A percentile compares a stretch with the other conserved stretches of the same genome.
These are phyloP conservation scores for Xylaria acuta DNA, from an alignment of 495 filamentous ascomycete genomes.

Conservation along the genomic window DNA sequence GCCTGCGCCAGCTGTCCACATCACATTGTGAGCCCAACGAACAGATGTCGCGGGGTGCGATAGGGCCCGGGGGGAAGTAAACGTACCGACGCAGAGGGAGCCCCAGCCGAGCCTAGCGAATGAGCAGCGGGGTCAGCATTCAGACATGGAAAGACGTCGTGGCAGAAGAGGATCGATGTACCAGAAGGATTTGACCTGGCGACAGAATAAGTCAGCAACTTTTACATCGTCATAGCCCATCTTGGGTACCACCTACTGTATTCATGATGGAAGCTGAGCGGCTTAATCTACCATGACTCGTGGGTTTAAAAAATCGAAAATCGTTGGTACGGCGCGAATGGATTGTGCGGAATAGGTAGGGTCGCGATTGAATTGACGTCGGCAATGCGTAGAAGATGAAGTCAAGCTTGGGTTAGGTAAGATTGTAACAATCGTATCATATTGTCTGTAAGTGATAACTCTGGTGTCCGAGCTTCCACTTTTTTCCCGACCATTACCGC, in stretches of 20 bases:
- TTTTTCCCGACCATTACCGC: conserved; percentile 7
- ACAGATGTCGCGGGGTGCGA: neutral
- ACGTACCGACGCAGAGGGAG: conserved; percentile 76
- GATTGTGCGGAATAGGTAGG: neutral
- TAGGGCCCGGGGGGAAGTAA: conserved; percentile 19
- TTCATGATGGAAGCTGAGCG: conserved; percentile 37
- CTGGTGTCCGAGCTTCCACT: conserved; percentile 14
- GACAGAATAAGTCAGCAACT: conserved; percentile 30
- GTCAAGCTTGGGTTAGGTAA: conserved; percentile 27
- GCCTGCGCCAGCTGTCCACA: conserved; percentile 69
- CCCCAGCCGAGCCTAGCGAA: conserved; percentile 80
- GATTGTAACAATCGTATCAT: conserved; percentile 19
- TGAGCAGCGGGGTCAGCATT: conserved; percentile 1
- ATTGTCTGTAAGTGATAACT: conserved; percentile 19
- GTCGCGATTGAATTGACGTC: conserved; percentile 6
- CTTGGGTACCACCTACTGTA: conserved; percentile 33
- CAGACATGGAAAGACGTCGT: neutral
- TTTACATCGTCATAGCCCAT: conserved; percentile 5
- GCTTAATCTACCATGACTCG: neutral
- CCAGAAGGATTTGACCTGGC: conserved; percentile 69
- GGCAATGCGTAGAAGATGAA: neutral
- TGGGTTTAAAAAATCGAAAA: neutral
- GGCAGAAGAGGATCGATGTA: conserved; percentile 38
- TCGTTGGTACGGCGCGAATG: neutral
- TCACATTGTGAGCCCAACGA: conserved; percentile 32